Percentiles rank a stretch among this genome's conserved stretches.
These are phyloP conservation scores for Glycine tomentella DNA, from an alignment of 306 rosid species.

Conservation along the genomic window DNA sequence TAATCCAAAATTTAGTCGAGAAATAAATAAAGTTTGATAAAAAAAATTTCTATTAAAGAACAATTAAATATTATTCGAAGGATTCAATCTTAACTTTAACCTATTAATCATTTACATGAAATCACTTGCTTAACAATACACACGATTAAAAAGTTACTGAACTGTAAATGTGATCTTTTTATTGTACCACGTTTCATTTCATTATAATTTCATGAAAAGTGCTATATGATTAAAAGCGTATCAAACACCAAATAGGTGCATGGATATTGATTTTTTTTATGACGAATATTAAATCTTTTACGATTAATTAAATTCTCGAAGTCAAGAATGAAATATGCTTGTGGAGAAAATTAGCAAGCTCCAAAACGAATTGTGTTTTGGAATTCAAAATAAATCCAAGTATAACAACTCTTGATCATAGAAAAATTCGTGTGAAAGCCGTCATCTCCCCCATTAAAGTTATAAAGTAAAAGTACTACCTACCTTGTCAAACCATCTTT, in stretches of 20 bases:
- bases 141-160: neutral
- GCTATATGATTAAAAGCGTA: neutral
- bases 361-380: neutral
- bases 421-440: slow-evolving; percentile 15
- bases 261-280: neutral
- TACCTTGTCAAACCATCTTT: slow-evolving; percentile 1
- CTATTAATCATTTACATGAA: too few relatives aligned
- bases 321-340: neutral
- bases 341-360: too few relatives aligned
- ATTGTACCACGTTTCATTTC: too few relatives aligned
- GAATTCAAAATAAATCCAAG: neutral
- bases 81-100: too few relatives aligned
- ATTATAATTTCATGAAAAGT: too few relatives aligned
- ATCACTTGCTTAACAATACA: too few relatives aligned
- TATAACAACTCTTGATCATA: neutral
- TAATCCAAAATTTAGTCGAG: too few relatives aligned
- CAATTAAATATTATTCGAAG: too few relatives aligned
- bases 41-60: too few relatives aligned
- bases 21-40: too few relatives aligned
- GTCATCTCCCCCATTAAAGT: neutral
- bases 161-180: too few relatives aligned
- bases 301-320: neutral
- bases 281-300: too few relatives aligned
- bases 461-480: neutral
- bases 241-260: neutral